Conservation (phyloP, 441 rosid species). For the Brassica hybrid region DNA sequence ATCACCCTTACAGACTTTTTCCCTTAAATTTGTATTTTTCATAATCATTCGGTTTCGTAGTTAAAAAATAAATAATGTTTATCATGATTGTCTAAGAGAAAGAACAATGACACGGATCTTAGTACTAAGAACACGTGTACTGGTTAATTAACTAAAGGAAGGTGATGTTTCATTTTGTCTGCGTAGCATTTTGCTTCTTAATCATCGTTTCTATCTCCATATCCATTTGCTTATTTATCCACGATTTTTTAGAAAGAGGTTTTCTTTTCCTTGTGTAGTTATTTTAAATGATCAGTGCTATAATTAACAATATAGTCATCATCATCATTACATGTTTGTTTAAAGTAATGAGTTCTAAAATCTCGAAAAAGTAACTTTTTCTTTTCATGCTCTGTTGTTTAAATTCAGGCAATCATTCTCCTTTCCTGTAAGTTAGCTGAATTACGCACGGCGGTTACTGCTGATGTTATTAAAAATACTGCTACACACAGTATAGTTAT, state of each 20-base stretch:
- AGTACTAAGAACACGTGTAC: not conserved
- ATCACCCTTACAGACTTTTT: not conserved
- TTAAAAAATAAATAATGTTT: not conserved
- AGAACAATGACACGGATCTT: not conserved
- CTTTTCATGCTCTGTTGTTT: conserved; percentile 22
- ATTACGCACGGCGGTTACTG: conserved; percentile 3
- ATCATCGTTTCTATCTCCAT: not conserved
- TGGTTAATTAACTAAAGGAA: not conserved
- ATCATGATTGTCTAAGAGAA: not conserved
- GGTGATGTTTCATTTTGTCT: not conserved
- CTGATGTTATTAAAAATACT: not conserved
- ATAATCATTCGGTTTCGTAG: conserved; percentile 10
- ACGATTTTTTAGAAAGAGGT: not conserved
- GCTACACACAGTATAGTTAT: not conserved
- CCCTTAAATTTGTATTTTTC: not conserved
- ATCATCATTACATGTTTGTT: conserved; percentile 38
- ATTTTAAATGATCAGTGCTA: not conserved
- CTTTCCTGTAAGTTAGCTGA: conserved; percentile 8
- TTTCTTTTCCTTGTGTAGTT: not conserved
- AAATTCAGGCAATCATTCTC: conserved; percentile 17
- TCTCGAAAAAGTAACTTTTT: conserved; percentile 10
- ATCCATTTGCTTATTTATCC: not conserved
- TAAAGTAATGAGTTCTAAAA: conserved; percentile 32
- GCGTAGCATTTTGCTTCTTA: not conserved
- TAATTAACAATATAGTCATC: conserved; percentile 3